Evolutionary conservation across 1,139 yeast genomes (phyloP), one percentile per base, ranked within the genome.

Genomic region (Debaryomycetaceae sp.): DNA sequence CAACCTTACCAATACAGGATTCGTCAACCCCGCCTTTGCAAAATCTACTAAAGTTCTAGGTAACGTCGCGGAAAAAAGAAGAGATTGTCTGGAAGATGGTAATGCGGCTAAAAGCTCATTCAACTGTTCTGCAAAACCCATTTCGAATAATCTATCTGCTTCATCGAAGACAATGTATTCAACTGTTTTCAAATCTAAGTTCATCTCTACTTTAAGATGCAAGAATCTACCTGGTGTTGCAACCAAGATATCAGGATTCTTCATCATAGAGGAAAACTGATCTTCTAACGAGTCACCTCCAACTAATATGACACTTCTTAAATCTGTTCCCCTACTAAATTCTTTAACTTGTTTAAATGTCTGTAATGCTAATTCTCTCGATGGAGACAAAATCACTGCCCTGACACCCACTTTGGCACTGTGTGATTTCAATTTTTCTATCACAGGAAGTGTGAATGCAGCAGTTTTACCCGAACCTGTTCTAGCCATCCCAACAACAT

Each of bases 381-480:
- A 85, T 16, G 98, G 98, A 0, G 97, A 87, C 44, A 91, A 61
- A 43, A 91, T 82, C 24, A 91, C 71, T 1, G 96, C 95, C 51
- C 98, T 74, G 2, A 82, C 82, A 43, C 97, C 97, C 33, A 84
- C 83, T 53, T 80, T 83, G 29, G 96, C 89, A 36, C 87, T 79
- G 58, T 92, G 98, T 6, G 79, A 65, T 58, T 87, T 87, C 48
- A 91, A 70, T 54, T 78, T 83, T 55, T 94, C 98, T 50, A 94
- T 75, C 69, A 94, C 76, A 2, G 99, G 99, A 42, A 94, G 67
- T n/a, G 88, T 79, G 60, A 94, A 94, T 1, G 98, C 98, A 5
- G 98, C 98, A 0, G 99, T 94, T 59, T 94, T 94, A 72, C 99
- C 99, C 26, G 96, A 87, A 54, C 99, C 99, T 1, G 99, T 94